These are phyloP conservation scores for Solanum piurae DNA, from an alignment of 257 asterid genomes.

Conservation along the genomic window DNA sequence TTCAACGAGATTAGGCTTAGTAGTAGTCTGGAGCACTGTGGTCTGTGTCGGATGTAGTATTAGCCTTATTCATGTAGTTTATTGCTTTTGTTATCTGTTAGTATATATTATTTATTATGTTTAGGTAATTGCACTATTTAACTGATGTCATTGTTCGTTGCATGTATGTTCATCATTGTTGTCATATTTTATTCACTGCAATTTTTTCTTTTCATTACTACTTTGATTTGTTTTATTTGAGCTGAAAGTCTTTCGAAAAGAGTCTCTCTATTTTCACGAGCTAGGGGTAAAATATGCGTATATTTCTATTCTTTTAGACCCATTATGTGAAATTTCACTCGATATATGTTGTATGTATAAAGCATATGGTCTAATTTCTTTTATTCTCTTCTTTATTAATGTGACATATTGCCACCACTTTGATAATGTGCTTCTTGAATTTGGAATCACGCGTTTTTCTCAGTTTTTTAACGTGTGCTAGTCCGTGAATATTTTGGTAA, in stretches of 20 bases:
- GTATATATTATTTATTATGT: background rate
- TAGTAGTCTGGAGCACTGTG: background rate
- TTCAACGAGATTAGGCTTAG: background rate
- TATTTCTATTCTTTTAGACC: background rate
- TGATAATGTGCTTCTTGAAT: background rate
- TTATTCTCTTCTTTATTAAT: background rate
- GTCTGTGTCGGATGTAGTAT: background rate
- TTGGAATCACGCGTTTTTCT: background rate
- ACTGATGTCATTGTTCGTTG: background rate
- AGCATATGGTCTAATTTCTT: background rate
- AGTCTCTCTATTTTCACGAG: background rate
- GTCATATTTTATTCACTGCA: background rate
- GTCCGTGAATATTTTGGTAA: too few relatives aligned
- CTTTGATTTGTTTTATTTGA: background rate
- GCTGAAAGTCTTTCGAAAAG: background rate
- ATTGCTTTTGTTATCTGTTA: background rate
- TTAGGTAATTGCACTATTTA: background rate
- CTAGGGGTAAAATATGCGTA: background rate
- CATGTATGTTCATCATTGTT: background rate
- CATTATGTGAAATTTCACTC: background rate
- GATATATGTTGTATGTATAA: background rate
- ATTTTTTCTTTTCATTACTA: background rate
- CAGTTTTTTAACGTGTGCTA: too few relatives aligned
- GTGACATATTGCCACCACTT: background rate
- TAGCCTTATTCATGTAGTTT: background rate